Conservation (phyloP, 2,329 filamentous ascomycete genomes). For the Aspergillus pseudoglaucus region DNA sequence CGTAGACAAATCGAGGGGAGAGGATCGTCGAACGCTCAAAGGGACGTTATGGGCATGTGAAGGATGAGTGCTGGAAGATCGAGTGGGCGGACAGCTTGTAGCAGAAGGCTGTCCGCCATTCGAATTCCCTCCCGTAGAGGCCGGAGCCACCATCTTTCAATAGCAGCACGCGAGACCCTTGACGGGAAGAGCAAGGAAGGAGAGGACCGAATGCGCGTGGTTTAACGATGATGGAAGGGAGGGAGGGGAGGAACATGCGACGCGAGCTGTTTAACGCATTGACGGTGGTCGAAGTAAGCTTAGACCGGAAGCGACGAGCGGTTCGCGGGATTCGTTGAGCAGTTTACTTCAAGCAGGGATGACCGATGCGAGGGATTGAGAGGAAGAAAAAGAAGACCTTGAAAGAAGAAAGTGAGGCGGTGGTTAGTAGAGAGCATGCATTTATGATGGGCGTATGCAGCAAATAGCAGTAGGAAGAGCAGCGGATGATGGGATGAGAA, state of each 20-base stretch:
- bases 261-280: constrained; percentile 29
- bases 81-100: constrained; percentile 29
- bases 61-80: constrained; percentile 37
- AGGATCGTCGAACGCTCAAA: constrained; percentile 58
- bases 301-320: constrained; percentile 3
- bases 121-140: constrained; percentile 34
- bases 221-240: constrained; percentile 19
- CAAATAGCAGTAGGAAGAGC: background rate
- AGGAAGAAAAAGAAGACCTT: constrained; percentile 6
- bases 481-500: constrained; percentile 15
- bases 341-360: too few relatives aligned
- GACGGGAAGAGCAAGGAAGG: constrained; percentile 5
- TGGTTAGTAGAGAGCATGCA: background rate
- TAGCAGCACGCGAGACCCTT: constrained; percentile 6
- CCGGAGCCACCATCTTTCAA: constrained; percentile 41
- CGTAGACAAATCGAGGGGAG: constrained; percentile 73
- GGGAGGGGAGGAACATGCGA: constrained; percentile 18
- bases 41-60: constrained; percentile 48
- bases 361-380: background rate
- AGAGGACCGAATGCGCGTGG: constrained; percentile 16
- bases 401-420: constrained; percentile 7
- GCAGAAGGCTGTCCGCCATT: constrained; percentile 25
- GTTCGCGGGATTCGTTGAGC: constrained; percentile 3
- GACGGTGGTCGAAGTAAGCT: constrained; percentile 14
- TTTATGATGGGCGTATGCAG: background rate